Percentiles rank a stretch among this genome's conserved stretches.
These are phyloP conservation scores for Macrotyloma uniflorum DNA, from an alignment of 306 rosid species.

Conservation along the genomic window DNA sequence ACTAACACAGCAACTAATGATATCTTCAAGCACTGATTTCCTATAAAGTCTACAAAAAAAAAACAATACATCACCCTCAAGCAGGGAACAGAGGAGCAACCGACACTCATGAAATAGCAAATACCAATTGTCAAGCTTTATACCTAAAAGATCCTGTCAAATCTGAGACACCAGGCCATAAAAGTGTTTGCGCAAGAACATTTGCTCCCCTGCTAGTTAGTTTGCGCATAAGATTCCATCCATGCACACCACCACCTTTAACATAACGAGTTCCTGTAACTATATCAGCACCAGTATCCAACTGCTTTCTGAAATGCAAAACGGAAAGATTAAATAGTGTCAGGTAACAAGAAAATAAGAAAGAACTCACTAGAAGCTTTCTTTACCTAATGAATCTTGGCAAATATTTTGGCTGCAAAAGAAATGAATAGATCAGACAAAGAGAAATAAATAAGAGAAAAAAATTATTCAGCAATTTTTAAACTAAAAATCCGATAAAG, in stretches of 20 bases:
- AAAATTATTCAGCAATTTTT: not conserved
- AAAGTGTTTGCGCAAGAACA: constrained; percentile 94
- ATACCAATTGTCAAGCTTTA: constrained; percentile 26
- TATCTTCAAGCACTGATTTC: constrained; percentile 89
- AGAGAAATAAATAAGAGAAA: constrained; percentile 12
- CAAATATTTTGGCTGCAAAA: constrained; percentile 89
- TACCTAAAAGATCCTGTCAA: constrained; percentile 97
- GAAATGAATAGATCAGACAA: constrained; percentile 39
- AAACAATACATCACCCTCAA: constrained; percentile 31
- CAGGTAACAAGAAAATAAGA: constrained; percentile 16
- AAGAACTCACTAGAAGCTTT: constrained; percentile 5
- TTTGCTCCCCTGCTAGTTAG: constrained; percentile 98
- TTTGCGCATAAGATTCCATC: constrained; percentile 99
- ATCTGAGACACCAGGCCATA: constrained; percentile 98
- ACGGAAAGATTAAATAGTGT: not conserved
- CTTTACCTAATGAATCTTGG: constrained; percentile 83
- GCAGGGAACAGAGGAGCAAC: constrained; percentile 25
- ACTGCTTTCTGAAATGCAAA: constrained; percentile 60
- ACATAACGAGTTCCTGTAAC: constrained; percentile 97
- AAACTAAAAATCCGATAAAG: not conserved
- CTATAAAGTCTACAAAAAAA: constrained; percentile 73
- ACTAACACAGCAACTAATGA: constrained; percentile 87
- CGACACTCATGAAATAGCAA: constrained; percentile 28
- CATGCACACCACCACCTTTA: constrained; percentile 94
- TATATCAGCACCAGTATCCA: constrained; percentile 84